Evolutionary conservation across 495 filamentous ascomycete species (phyloP), one percentile per base, ranked within the genome.

Genomic region (Tetracladium marchalianum): DNA sequence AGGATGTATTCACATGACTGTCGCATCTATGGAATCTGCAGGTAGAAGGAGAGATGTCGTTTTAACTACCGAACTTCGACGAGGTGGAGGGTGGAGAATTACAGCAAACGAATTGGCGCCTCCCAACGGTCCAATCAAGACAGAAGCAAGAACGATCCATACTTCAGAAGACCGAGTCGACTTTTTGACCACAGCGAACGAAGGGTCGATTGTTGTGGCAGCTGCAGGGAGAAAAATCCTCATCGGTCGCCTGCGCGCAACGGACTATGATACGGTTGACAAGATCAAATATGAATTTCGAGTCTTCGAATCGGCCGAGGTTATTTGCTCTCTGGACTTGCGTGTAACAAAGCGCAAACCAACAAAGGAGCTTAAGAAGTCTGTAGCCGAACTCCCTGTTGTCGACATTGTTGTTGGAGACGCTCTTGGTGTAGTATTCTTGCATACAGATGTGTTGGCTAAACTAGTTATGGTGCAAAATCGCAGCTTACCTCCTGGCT

Each of bases 371-470:
- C 36, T 39, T 11, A 68, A 65, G 37, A 65, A 67, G 42, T 53
- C 55, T 10, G 52, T 43, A n/a, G 51, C 51, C 5, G 55, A 58
- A 7, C 54, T 55, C 38, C 64, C 55, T 44, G 66, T 56, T 35
- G 62, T 84, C 38, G 82, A 95, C 55, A 51, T 98, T 31, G 84
- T 75, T 2, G 61, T 95, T 39, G 92, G 93, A 27, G 79, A 82
- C 44, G 67, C 73, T 16, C 70, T 73, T 31, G 92, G 92, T 32
- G 75, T 76, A 31, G 83, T 97, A 24, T 73, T 85, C 56, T 58
- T 92, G 11, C 92, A 93, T 58, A 73, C 80, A 50, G 81, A 93
- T 60, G 57, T 93, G 16, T 49, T 86, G 6, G 65, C 70, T 15
- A 75, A 77, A 39, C 57, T 92, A 5, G 44, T 55, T 17, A 16